These are phyloP conservation scores for Rehmannia glutinosa DNA, from an alignment of 257 asterid species.

Conservation along the genomic window DNA sequence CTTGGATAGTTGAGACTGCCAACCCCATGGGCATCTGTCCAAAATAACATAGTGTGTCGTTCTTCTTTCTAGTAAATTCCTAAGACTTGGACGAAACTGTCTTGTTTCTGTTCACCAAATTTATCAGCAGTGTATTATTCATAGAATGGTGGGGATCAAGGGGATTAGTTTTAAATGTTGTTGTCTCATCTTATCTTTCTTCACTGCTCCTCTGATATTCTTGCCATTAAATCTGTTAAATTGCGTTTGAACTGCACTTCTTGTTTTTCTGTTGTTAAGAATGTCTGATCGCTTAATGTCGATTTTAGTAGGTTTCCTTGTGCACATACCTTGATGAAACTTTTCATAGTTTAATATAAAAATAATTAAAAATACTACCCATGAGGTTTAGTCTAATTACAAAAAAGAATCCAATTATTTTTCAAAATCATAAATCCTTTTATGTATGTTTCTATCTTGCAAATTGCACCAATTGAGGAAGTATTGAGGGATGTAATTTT, in stretches of 20 bases:
- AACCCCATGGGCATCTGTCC: conserved; percentile 42
- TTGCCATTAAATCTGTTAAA: neutral
- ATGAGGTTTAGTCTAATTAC: too few relatives aligned
- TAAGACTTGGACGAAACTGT: neutral
- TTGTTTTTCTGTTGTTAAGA: neutral
- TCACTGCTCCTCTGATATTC: neutral
- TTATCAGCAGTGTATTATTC: neutral
- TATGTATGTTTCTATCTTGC: too few relatives aligned
- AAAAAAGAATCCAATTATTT: too few relatives aligned
- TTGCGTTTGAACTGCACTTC: too few relatives aligned
- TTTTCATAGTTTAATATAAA: too few relatives aligned
- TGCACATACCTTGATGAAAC: too few relatives aligned
- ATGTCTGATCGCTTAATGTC: neutral
- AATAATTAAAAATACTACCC: too few relatives aligned
- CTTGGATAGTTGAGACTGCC: conserved; percentile 73
- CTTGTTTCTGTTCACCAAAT: neutral
- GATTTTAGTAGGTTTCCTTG: too few relatives aligned
- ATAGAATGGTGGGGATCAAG: neutral
- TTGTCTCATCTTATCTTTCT: neutral
- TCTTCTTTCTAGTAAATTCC: neutral
- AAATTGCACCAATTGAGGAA: too few relatives aligned
- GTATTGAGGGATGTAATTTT: too few relatives aligned
- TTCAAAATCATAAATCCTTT: too few relatives aligned
- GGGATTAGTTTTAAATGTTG: neutral
- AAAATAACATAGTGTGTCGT: conserved; percentile 12